A percentile compares a stretch with the other conserved stretches of the same genome.
Conservation (phyloP, 176 grass and related monocot genomes). For the Musa schizocarpa region DNA sequence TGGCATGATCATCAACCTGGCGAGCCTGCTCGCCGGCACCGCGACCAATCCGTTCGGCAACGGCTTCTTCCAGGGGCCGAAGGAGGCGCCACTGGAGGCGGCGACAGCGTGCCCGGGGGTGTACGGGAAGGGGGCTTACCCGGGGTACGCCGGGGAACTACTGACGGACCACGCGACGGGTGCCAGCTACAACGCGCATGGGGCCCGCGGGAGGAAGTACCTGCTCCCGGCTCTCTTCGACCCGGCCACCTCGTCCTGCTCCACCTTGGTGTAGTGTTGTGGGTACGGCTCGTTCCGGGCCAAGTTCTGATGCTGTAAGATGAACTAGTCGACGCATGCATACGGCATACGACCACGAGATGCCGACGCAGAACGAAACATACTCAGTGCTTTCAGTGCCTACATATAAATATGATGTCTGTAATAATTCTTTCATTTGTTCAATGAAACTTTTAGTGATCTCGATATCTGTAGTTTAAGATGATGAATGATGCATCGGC, state of each 20-base stretch:
- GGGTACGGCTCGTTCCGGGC: not conserved
- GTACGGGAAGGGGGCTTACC: slow-evolving; percentile 55
- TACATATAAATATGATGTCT: not conserved
- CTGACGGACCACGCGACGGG: slow-evolving; percentile 35
- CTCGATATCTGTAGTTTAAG: not conserved
- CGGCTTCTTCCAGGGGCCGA: slow-evolving; percentile 62
- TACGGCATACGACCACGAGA: too few relatives aligned
- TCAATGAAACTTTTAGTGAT: slow-evolving; percentile 2
- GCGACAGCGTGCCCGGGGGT: slow-evolving; percentile 58
- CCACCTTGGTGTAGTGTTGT: slow-evolving; percentile 40
- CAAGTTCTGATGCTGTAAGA: too few relatives aligned
- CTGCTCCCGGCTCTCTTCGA: slow-evolving; percentile 51
- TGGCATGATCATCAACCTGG: slow-evolving; percentile 55
- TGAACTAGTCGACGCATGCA: too few relatives aligned
- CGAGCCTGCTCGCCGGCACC: slow-evolving; percentile 47
- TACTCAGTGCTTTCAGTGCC: not conserved
- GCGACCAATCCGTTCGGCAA: slow-evolving; percentile 65
- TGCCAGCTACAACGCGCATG: slow-evolving; percentile 59
- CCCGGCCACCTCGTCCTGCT: slow-evolving; percentile 38
- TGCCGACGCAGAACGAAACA: not conserved
- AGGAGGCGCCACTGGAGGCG: slow-evolving; percentile 49
- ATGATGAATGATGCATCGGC: not conserved
- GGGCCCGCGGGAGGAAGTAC: slow-evolving; percentile 45
- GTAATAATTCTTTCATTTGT: slow-evolving; percentile 19
- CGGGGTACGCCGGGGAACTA: slow-evolving; percentile 45